phyloP scores from a whole-genome alignment of 2,329 filamentous ascomycete species.

The Pseudogymnoascus sp. region DNA sequence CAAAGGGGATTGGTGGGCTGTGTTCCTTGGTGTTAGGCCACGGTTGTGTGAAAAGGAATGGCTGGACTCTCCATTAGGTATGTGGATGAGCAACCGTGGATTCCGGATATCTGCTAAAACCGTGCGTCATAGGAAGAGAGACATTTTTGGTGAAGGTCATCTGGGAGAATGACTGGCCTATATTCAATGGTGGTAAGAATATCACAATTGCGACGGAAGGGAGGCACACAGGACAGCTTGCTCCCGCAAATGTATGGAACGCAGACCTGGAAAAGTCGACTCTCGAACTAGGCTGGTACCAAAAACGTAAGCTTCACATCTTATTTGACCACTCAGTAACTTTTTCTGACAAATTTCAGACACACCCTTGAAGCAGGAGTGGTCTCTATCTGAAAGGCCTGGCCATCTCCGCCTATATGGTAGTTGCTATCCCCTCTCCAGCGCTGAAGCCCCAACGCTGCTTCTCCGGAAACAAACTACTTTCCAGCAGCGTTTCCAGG shows the following conservation, averaged over 20 bases:
- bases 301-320: conserved; percentile 29
- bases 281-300: conserved; percentile 36
- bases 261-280: conserved; percentile 33
- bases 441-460: conserved; percentile 45
- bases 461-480: conserved; percentile 49
- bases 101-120: not conserved
- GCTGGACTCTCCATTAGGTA: conserved; percentile 40
- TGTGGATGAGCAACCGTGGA: not conserved
- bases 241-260: conserved; percentile 26
- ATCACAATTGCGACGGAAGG: conserved; percentile 28
- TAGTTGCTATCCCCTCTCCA: conserved; percentile 45
- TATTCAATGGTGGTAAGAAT: conserved; percentile 19
- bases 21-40: conserved; percentile 42
- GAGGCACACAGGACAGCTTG: conserved; percentile 23
- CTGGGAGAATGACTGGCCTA: conserved; percentile 24
- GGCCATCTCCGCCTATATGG: conserved; percentile 44
- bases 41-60: conserved; percentile 24
- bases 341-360: conserved; percentile 29
- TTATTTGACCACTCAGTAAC: not conserved
- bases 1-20: conserved; percentile 42
- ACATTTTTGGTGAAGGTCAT: conserved; percentile 19
- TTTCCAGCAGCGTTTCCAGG: conserved; percentile 38
- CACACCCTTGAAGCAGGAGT: conserved; percentile 42
- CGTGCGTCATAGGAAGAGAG: conserved; percentile 15
- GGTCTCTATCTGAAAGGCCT: conserved; percentile 40